Base-by-base conservation (phyloP, 192 early-diverging fungal genomes). In the Paraglomus occultum region DNA sequence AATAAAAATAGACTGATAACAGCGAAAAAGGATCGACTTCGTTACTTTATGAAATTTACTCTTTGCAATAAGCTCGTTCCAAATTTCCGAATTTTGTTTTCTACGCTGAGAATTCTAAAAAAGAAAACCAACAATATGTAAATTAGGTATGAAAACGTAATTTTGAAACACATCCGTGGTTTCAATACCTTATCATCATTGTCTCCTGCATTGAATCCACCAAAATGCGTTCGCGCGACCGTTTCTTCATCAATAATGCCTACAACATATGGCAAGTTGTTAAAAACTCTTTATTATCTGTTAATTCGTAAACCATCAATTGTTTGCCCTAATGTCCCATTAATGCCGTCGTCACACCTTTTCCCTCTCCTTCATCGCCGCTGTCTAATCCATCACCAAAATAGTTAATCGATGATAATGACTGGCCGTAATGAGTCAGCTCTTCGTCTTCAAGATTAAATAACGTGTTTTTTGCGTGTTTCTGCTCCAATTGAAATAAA, bases 1-100 rank as follows among this genome's bases (percentile, higher is more conserved):
- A 31, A 31, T 3, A 31, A 31, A 31, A 31, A 31, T 3, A 31
- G 31, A 31, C 3, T 31, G 31, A 31, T 31, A 3, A 31, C 31
- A 31, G 31, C 31, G 31, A 31, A 31, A 31, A 31, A 31, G 31
- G 31, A 31, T 31, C 31, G 31, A 39, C 54, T 53, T 40, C 17
- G 5, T 22, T 54, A 83, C 79, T 73, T 98, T 98, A 84, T 97
- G 88, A 70, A 87, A 72, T 78, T 99, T 99, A 80, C 91, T 94
- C 81, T 99, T 99, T 48, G 92, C 91, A 72, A 99, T 98, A 38
- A 99, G 74, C 76, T 99, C 96, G 74, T 91, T 90, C 97, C 98
- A 98, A 48, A 99, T 78, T 79, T 99, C 97, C 39, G 85, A 86
- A 78, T 95, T 95, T 40, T 91, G 87, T 80, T 96, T 97, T 48